Evolutionary conservation across 2,329 filamentous ascomycete genomes (phyloP), one percentile per base, ranked within the genome.

Genomic region (Cladosporium sphaerospermum): DNA sequence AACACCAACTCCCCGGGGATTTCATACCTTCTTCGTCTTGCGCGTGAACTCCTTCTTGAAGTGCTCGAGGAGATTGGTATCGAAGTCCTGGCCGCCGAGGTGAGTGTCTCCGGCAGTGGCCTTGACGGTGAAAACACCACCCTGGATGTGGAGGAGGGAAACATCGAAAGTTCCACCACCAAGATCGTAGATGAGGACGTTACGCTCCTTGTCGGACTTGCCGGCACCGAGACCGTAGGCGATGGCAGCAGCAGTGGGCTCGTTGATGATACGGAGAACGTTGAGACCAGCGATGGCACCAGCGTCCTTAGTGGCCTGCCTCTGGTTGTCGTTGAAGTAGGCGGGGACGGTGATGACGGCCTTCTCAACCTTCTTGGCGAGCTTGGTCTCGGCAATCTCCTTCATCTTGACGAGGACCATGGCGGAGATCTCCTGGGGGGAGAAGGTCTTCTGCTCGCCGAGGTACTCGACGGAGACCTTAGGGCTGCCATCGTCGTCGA

Each of bases 311-410:
- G 93, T 99, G 63, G 93, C 89, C 79, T 97, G 93, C 78, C 93
- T 88, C 82, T 99, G 93, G 82, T 95, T 96, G 85, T 99, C 93
- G 83, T 97, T 97, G 89, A 99, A 99, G 84, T 99, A 99, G 72
- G 93, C 93, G 55, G 93, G 93, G 55, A 97, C 93, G 59, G 93
- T 99, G 75, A 99, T 91, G 73, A 99, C 93, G 61, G 93, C 93
- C 85, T 97, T 97, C 78, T 93, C 85, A 69, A 97, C 91, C 81
- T 93, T 95, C 86, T 95, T 96, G 76, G 90, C 93, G 67, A 99
- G 85, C 84, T 99, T 97, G 75, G 81, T 82, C 82, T 99, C 93
- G 69, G 93, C 93, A 73, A 96, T 90, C 78, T 99, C 93, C 83
- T 96, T 95, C 92, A 97, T 96, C 92, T 99, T 99, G 78, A 83